Evolutionary conservation across 2,329 filamentous ascomycete species (phyloP), one percentile per base, ranked within the genome.

Genomic region (Thielaviopsis ethacetica): DNA sequence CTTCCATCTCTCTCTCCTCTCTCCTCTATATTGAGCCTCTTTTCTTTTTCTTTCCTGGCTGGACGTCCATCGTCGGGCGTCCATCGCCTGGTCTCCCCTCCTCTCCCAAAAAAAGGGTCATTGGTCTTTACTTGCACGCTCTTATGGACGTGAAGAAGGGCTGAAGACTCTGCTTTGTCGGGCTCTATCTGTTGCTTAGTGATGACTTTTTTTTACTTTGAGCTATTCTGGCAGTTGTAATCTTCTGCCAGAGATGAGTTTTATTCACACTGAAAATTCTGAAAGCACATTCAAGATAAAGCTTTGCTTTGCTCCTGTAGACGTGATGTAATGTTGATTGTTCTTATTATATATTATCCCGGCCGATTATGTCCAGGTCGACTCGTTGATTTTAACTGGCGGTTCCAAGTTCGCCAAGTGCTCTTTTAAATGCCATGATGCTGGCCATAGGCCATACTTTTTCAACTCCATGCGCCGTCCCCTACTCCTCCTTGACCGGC

Each of bases 401-500:
- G 24, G 24, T 6, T 26, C 24, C 6, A 26, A 6, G 3, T 26
- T 34, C 30, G 10, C 10, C 30, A 34, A 34, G 30, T 34, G 30
- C 30, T 34, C 30, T 34, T 34, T 34, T 34, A 34, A 34, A 34
- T 12, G 7, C 10, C 10, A 34, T 34, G 10, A 34, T 34, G 7
- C 30, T 34, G 30, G 30, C 30, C 30, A 34, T 34, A 12, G 7
- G 30, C 4, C 10, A 34, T 9, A 34, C 5, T 9, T 34, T 34
- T 34, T 34, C 10, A 34, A 34, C 5, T 34, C 7, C 10, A 10
- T 21, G 44, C 6, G 6, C 9, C 21, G n/a, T 17, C 17, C 19
- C 9, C 61, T 64, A 70, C 50, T 71, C 69, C 47, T 69, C 66
- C 60, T 69, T 68, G 1, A 59, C 58, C 47, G 53, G 44, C 53